These are phyloP conservation scores for Coemansia sp. DNA, from an alignment of 371 early-diverging fungal genomes.

Conservation along the genomic window DNA sequence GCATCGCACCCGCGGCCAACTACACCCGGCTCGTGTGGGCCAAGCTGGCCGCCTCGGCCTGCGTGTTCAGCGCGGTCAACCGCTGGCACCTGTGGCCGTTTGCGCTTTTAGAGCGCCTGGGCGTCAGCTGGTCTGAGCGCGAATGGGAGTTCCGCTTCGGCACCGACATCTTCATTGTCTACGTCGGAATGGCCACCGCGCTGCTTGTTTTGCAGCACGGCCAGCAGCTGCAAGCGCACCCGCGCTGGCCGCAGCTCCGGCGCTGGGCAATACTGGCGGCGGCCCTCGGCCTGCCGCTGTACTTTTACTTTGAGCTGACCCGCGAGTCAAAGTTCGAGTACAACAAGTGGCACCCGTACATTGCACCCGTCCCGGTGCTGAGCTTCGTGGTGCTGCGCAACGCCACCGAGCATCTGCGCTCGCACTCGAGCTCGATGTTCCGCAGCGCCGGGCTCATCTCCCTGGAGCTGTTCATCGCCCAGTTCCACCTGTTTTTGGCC, in stretches of 20 bases:
- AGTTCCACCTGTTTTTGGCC: conserved; percentile 78
- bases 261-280: conserved; percentile 42
- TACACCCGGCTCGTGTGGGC: conserved; percentile 50
- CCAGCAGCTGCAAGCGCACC: conserved; percentile 52
- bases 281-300: conserved; percentile 51
- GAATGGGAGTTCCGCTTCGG: conserved; percentile 70
- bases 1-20: conserved; percentile 55
- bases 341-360: conserved; percentile 62
- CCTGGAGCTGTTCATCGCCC: conserved; percentile 76
- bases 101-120: conserved; percentile 13
- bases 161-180: conserved; percentile 64
- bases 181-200: conserved; percentile 60
- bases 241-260: conserved; percentile 51
- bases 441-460: conserved; percentile 65
- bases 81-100: conserved; percentile 43
- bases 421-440: conserved; percentile 58
- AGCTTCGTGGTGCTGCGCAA: conserved; percentile 69
- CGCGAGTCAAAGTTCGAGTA: conserved; percentile 55
- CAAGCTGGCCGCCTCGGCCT: conserved; percentile 55
- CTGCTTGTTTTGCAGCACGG: conserved; percentile 54
- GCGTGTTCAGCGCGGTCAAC: conserved; percentile 52
- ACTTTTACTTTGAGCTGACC: conserved; percentile 55
- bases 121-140: conserved; percentile 57
- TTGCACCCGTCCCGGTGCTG: conserved; percentile 64
- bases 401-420: conserved; percentile 54